Conservation (phyloP, 148 eudicot genomes). For the Agrostemma githago region DNA sequence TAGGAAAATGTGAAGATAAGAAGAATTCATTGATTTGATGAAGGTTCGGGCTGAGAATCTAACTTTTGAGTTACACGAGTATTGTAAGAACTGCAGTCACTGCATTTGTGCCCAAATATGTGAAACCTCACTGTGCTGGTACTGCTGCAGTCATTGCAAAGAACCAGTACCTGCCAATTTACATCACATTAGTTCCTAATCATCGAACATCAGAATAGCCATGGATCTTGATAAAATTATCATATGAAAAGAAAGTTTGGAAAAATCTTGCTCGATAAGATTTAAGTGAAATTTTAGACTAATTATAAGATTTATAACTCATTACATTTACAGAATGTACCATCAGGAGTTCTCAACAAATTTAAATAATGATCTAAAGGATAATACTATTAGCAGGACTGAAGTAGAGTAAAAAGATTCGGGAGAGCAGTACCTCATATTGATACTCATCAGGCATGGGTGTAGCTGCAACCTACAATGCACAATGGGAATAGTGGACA, state of each 20-base stretch:
- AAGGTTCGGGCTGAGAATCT: conserved; percentile 23
- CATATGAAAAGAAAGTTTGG: not conserved
- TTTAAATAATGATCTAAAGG: not conserved
- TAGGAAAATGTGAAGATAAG: not conserved
- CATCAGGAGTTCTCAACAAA: not conserved
- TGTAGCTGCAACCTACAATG: conserved; percentile 60
- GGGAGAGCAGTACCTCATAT: conserved; percentile 51
- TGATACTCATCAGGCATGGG: conserved; percentile 74
- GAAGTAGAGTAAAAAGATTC: not conserved
- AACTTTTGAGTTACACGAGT: conserved; percentile 46
- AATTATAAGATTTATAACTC: not conserved
- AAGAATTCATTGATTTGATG: conserved; percentile 7
- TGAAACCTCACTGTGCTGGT: conserved; percentile 58
- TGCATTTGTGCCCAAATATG: conserved; percentile 83
- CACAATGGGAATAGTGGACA: conserved; percentile 9
- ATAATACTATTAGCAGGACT: not conserved
- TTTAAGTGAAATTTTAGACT: not conserved
- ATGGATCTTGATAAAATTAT: not conserved
- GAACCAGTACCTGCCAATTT: conserved; percentile 50
- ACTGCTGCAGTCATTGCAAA: conserved; percentile 79
- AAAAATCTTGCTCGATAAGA: not conserved
- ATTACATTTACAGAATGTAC: not conserved
- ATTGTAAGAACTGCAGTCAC: conserved; percentile 70
- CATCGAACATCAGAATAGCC: not conserved
- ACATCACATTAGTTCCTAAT: not conserved